Conservation (phyloP, 2,329 filamentous ascomycete genomes). For the Ceratocystis eucalypticola region DNA sequence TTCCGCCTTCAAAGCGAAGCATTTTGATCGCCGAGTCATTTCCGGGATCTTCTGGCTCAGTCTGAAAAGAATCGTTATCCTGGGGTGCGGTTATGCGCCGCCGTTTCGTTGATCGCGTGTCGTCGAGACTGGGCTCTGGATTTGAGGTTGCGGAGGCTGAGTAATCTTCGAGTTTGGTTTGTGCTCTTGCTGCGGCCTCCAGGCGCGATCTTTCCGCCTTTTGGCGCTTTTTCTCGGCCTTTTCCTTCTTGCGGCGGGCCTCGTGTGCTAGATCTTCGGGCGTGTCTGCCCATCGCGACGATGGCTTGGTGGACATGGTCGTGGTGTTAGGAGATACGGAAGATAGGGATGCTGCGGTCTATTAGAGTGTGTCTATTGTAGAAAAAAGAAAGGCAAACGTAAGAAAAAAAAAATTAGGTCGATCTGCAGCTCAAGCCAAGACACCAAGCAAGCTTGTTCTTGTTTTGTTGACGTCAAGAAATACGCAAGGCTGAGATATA, state of each 20-base stretch:
- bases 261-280: constrained; percentile 67
- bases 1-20: constrained; percentile 54
- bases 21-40: constrained; percentile 37
- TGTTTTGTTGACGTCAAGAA: not conserved
- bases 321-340: not conserved
- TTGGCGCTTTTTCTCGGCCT: constrained; percentile 43
- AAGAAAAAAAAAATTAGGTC: not conserved
- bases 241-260: constrained; percentile 34
- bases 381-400: not conserved
- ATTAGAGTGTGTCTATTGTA: not conserved
- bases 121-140: constrained; percentile 23
- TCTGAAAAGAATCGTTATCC: constrained; percentile 21
- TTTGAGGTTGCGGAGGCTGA: constrained; percentile 21
- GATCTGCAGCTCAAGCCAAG: not conserved
- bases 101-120: constrained; percentile 45
- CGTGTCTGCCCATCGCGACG: constrained; percentile 78
- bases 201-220: constrained; percentile 80
- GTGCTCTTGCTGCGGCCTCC: constrained; percentile 51
- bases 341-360: no score
- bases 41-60: constrained; percentile 20
- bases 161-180: constrained; percentile 22
- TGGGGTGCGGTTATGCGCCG: constrained; percentile 42
- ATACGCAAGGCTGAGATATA: not conserved
- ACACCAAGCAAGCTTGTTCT: not conserved
- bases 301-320: constrained; percentile 44